A percentile compares a stretch with the other conserved stretches of the same genome.
Evolutionary conservation across 371 early-diverging fungal genomes (phyloP).

Genomic region (Synchytrium microbalum): DNA sequence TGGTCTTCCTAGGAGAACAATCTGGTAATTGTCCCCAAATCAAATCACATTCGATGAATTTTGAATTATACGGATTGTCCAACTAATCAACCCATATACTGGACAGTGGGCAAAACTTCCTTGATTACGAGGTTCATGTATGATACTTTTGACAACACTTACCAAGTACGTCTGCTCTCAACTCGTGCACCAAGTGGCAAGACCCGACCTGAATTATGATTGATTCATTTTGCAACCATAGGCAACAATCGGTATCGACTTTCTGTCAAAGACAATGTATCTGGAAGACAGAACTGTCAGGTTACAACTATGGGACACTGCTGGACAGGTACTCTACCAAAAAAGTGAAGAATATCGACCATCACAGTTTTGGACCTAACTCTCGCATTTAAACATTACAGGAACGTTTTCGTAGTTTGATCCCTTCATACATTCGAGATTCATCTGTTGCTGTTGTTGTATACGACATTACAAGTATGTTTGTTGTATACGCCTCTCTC

Average conservation of each 20-base stretch:
- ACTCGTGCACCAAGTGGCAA: background rate
- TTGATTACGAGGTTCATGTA: slow-evolving; percentile 98
- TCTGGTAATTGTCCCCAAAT: slow-evolving; percentile 59
- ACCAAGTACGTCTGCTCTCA: slow-evolving; percentile 55
- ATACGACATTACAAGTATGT: slow-evolving; percentile 88
- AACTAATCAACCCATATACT: background rate
- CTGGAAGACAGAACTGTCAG: slow-evolving; percentile 94
- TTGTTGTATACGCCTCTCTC: background rate
- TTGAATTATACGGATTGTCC: background rate
- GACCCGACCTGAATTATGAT: background rate
- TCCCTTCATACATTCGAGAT: slow-evolving; percentile 98
- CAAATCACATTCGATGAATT: background rate
- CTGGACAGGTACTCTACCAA: slow-evolving; percentile 97
- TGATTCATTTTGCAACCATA: slow-evolving; percentile 24
- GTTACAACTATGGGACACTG: slow-evolving; percentile 99
- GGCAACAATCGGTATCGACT: slow-evolving; percentile 99
- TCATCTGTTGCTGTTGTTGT: slow-evolving; percentile 98
- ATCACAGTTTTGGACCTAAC: slow-evolving; percentile 9
- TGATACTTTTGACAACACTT: slow-evolving; percentile 95
- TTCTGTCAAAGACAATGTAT: slow-evolving; percentile 97
- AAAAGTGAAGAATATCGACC: slow-evolving; percentile 9
- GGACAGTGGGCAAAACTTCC: slow-evolving; percentile 96
- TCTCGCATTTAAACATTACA: too few relatives aligned
- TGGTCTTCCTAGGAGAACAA: slow-evolving; percentile 93
- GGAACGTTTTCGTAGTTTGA: slow-evolving; percentile 92